Conservation (phyloP, 2,329 filamentous ascomycete genomes). For the Botrytis fragariae region DNA sequence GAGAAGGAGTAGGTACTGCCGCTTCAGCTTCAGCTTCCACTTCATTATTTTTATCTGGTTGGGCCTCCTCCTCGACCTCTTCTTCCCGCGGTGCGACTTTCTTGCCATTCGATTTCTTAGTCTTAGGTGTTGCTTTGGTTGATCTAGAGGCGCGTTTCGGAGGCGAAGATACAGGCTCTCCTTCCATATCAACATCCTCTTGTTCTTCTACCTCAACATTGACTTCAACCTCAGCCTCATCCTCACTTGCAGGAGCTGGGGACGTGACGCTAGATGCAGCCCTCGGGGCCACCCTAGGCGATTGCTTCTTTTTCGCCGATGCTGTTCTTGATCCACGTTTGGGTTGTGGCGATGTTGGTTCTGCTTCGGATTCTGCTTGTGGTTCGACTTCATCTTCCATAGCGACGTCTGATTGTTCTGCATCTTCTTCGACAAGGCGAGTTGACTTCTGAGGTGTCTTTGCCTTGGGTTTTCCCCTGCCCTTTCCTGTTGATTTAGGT, state of each 20-base stretch:
- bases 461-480: neutral
- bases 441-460: constrained; percentile 12
- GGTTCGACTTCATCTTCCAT: constrained; percentile 9
- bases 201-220: constrained; percentile 15
- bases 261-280: neutral
- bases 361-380: neutral
- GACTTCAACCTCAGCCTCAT: constrained; percentile 10
- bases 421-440: neutral
- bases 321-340: constrained; percentile 8
- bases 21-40: neutral
- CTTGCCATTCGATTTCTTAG: neutral
- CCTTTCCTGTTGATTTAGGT: constrained; percentile 2
- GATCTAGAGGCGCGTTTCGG: constrained; percentile 5
- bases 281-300: neutral
- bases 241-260: neutral
- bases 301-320: constrained; percentile 1
- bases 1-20: neutral
- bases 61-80: constrained; percentile 16
- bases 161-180: neutral
- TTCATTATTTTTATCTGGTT: constrained; percentile 8
- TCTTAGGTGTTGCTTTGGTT: neutral
- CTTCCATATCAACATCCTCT: constrained; percentile 19
- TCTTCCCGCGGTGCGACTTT: constrained; percentile 3
- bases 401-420: neutral
- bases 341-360: neutral